Evolutionary conservation across 1,139 yeast genomes (phyloP).

Genomic region (Suhomyces bolitotheri): DNA sequence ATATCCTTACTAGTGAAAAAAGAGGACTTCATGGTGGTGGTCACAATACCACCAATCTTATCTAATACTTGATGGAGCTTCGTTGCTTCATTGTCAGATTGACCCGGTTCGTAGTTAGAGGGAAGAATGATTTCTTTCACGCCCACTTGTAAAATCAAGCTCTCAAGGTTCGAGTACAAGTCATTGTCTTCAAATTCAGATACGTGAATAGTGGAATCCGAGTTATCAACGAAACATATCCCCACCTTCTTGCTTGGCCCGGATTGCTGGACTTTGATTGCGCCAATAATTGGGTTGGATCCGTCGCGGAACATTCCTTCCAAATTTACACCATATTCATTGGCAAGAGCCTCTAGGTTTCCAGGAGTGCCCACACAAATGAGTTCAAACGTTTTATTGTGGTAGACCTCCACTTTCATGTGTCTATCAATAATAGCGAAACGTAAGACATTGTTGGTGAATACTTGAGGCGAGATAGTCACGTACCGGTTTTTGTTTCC

Average conservation of each 20-base stretch:
- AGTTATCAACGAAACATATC: conserved; percentile 76
- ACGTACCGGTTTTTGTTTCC: conserved; percentile 60
- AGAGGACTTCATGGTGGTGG: conserved; percentile 57
- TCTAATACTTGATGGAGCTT: conserved; percentile 65
- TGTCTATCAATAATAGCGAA: conserved; percentile 69
- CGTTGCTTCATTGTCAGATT: conserved; percentile 37
- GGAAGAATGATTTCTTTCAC: conserved; percentile 80
- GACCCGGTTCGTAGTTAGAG: conserved; percentile 32
- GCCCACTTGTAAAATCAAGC: conserved; percentile 82
- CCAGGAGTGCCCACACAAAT: conserved; percentile 83
- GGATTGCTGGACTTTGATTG: conserved; percentile 57
- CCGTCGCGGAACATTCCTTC: conserved; percentile 66
- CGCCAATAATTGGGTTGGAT: conserved; percentile 73
- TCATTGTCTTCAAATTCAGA: conserved; percentile 88
- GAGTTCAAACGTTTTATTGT: conserved; percentile 60
- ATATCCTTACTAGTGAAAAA: conserved; percentile 63
- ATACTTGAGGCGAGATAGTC: conserved; percentile 75
- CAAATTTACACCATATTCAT: conserved; percentile 52
- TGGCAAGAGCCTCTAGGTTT: conserved; percentile 56
- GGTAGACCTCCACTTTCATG: conserved; percentile 71
- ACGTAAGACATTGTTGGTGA: conserved; percentile 60
- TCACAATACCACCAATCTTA: conserved; percentile 68
- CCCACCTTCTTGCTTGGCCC: conserved; percentile 60
- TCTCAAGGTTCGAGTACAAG: conserved; percentile 79
- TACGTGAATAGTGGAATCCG: conserved; percentile 63